These are phyloP conservation scores for Aspergillus cejpii DNA, from an alignment of 2,329 filamentous ascomycete species.

Conservation along the genomic window DNA sequence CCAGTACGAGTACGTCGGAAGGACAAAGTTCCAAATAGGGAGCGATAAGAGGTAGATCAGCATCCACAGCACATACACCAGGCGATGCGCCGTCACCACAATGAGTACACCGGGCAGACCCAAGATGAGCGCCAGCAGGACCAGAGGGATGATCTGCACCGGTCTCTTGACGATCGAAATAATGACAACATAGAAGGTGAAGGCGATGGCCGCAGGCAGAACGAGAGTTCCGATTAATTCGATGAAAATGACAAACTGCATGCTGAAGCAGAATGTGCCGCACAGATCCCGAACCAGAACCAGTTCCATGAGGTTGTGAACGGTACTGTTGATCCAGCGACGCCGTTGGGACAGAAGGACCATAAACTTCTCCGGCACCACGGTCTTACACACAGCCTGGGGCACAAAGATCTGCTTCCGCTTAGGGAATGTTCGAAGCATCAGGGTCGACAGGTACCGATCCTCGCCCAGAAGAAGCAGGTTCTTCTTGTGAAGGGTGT, in stretches of 20 bases:
- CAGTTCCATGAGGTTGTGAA: slow-evolving; percentile 97
- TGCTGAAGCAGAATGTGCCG: slow-evolving; percentile 98
- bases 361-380: slow-evolving; percentile 85
- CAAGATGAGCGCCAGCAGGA: slow-evolving; percentile 82
- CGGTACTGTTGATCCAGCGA: slow-evolving; percentile 98
- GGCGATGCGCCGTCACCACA: slow-evolving; percentile 84
- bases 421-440: slow-evolving; percentile 98
- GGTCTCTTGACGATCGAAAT: slow-evolving; percentile 72
- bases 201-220: slow-evolving; percentile 89
- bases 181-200: slow-evolving; percentile 91
- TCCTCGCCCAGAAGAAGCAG: slow-evolving; percentile 85
- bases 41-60: slow-evolving; percentile 87
- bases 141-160: slow-evolving; percentile 80
- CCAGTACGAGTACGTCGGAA: slow-evolving; percentile 94
- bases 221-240: slow-evolving; percentile 93
- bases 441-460: slow-evolving; percentile 90
- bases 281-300: slow-evolving; percentile 92
- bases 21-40: slow-evolving; percentile 94
- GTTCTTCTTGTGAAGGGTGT: slow-evolving; percentile 97
- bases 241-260: slow-evolving; percentile 97
- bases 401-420: slow-evolving; percentile 98
- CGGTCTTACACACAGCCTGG: slow-evolving; percentile 97
- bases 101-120: slow-evolving; percentile 90
- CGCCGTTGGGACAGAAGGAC: slow-evolving; percentile 90
- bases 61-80: slow-evolving; percentile 95